These are phyloP conservation scores for Austroboletus eburneus DNA, from an alignment of 768 basidiomycete species.

Conservation along the genomic window DNA sequence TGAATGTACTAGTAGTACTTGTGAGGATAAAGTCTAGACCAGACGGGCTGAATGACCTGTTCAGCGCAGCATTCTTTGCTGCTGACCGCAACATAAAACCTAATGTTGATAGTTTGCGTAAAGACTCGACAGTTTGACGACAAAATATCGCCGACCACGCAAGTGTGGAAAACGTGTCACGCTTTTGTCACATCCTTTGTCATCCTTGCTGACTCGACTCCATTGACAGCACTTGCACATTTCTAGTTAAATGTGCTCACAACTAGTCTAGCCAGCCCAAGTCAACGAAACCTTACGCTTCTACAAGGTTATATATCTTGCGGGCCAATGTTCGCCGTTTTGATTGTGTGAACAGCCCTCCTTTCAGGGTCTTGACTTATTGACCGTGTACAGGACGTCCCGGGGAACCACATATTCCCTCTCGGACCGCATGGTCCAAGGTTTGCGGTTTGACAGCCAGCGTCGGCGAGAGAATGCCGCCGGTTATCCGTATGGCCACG, in stretches of 20 bases:
- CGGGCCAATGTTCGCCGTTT: neutral
- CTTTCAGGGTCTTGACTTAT: neutral
- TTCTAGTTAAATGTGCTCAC: neutral
- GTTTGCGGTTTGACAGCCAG: neutral
- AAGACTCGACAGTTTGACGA: neutral
- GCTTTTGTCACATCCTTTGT: slow-evolving; percentile 9
- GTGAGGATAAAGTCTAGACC: slow-evolving; percentile 3
- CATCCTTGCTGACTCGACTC: neutral
- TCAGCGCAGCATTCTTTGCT: slow-evolving; percentile 35
- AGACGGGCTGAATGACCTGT: slow-evolving; percentile 31
- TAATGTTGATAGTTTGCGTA: slow-evolving; percentile 8
- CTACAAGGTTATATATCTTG: neutral
- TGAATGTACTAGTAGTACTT: slow-evolving; percentile 15
- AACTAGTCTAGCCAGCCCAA: neutral
- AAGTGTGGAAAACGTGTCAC: neutral
- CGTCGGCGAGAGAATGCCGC: too few relatives aligned
- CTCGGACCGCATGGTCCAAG: neutral
- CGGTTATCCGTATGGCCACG: too few relatives aligned
- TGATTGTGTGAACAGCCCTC: neutral
- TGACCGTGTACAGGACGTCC: too few relatives aligned
- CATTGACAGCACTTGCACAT: neutral
- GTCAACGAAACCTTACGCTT: neutral
- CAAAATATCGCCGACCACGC: neutral
- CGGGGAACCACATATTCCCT: too few relatives aligned
- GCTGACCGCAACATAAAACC: slow-evolving; percentile 39